These are phyloP conservation scores for Rhynchosporium graminicola DNA, from an alignment of 2,329 filamentous ascomycete species.

Conservation along the genomic window DNA sequence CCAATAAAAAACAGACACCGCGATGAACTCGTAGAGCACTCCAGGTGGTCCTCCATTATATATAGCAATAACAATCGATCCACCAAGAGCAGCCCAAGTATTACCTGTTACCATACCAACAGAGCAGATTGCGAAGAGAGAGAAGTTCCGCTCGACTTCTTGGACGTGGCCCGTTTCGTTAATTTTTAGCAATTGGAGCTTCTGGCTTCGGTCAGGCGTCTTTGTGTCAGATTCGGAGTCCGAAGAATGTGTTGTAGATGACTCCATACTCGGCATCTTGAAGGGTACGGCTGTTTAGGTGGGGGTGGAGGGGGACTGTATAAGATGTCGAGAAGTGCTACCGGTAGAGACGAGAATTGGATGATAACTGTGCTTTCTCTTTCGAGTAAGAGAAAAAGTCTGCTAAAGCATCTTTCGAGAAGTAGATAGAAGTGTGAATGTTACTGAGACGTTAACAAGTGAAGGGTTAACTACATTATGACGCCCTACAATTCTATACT, in stretches of 20 bases:
- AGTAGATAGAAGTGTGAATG: not conserved
- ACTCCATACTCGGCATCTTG: not conserved
- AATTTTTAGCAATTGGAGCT: conserved; percentile 34
- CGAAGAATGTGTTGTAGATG: conserved; percentile 1
- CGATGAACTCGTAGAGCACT: conserved; percentile 62
- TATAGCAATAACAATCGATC: conserved; percentile 45
- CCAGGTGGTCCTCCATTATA: conserved; percentile 62
- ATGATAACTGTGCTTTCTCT: not conserved
- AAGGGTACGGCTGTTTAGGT: not conserved
- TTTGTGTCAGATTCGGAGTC: conserved; percentile 23
- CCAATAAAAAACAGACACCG: conserved; percentile 52
- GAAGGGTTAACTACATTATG: not conserved
- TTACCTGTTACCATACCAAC: conserved; percentile 49
- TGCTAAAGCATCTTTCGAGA: not conserved
- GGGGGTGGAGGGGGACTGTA: not conserved
- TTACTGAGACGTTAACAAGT: not conserved
- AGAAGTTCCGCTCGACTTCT: conserved; percentile 53
- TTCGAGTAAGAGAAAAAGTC: not conserved
- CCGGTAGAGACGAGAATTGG: not conserved
- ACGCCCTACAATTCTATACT: not conserved
- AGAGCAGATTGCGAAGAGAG: conserved; percentile 48
- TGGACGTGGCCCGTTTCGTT: conserved; percentile 54
- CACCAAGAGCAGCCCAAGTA: conserved; percentile 49
- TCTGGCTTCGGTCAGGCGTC: conserved; percentile 9
- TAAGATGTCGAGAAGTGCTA: not conserved